A percentile compares a stretch with the other conserved stretches of the same genome.
Conservation (phyloP, 768 basidiomycete species). For the Calocybe indica region DNA sequence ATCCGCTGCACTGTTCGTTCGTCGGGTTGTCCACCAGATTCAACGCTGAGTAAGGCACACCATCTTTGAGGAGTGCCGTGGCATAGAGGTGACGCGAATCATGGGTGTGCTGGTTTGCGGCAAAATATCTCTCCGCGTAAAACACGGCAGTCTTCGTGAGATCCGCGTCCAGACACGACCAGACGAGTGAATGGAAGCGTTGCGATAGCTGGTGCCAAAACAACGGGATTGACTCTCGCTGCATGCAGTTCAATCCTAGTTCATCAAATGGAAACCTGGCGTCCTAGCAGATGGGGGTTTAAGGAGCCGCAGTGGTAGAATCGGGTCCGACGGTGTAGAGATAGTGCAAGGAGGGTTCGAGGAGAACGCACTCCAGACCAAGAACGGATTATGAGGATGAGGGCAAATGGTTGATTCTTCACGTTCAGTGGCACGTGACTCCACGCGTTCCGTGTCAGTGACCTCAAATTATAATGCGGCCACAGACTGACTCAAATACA, state of each 20-base stretch:
- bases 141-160: slow-evolving; percentile 79
- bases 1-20: slow-evolving; percentile 63
- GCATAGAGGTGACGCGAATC: slow-evolving; percentile 85
- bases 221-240: slow-evolving; percentile 44
- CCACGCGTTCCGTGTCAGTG: slow-evolving; percentile 10
- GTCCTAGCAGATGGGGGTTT: no score
- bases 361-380: slow-evolving; percentile 4
- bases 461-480: neutral
- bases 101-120: slow-evolving; percentile 65
- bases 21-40: slow-evolving; percentile 59
- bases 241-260: slow-evolving; percentile 38
- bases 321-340: no score
- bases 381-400: slow-evolving; percentile 7
- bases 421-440: slow-evolving; percentile 12
- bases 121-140: slow-evolving; percentile 81
- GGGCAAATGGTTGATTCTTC: slow-evolving; percentile 13
- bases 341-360: no score
- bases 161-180: slow-evolving; percentile 81
- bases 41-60: slow-evolving; percentile 71
- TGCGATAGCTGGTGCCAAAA: slow-evolving; percentile 55
- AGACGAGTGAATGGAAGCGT: slow-evolving; percentile 69
- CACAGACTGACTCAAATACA: neutral
- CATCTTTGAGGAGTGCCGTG: slow-evolving; percentile 61
- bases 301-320: no score
- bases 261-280: neutral